Percentiles rank a stretch among this genome's conserved stretches.
phyloP scores from a whole-genome alignment of 2,329 filamentous ascomycete genomes.

The Calonectria pseudoturangicola region DNA sequence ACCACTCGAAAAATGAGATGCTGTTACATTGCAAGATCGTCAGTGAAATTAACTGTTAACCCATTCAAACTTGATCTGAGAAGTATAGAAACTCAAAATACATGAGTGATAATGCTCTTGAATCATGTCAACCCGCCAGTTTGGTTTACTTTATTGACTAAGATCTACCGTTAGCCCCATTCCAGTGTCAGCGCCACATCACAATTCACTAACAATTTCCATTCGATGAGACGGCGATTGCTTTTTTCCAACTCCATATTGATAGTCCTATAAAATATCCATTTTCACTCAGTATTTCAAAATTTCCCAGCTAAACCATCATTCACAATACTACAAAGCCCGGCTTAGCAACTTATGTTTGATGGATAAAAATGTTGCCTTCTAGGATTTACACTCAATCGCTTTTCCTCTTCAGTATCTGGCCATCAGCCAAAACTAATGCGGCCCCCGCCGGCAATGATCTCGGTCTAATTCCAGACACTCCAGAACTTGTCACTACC shows the following conservation, averaged over 20 bases:
- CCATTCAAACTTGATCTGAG: too few species aligned
- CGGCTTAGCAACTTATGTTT: not conserved
- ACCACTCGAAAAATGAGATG: too few species aligned
- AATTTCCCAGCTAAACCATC: not conserved
- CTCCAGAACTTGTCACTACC: not conserved
- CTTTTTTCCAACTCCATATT: too few species aligned
- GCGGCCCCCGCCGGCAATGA: conserved; percentile 32
- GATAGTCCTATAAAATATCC: not conserved
- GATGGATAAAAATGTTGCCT: conserved; percentile 43
- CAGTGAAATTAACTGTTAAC: too few species aligned
- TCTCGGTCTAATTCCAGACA: not conserved
- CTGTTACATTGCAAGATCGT: too few species aligned
- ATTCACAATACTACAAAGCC: not conserved
- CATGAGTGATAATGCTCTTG: not conserved
- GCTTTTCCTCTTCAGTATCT: conserved; percentile 35
- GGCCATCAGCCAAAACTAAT: conserved; percentile 9
- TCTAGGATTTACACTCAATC: conserved; percentile 30
- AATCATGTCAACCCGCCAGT: not conserved
- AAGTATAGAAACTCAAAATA: not conserved
- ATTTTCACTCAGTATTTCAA: conserved; percentile 1
- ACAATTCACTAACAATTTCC: not conserved
- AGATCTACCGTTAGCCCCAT: not conserved
- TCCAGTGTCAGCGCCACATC: not conserved
- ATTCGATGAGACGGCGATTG: not conserved
- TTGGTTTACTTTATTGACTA: not conserved